Base-by-base conservation (phyloP, 805 yeast species). In the Yarrowia sp. region DNA sequence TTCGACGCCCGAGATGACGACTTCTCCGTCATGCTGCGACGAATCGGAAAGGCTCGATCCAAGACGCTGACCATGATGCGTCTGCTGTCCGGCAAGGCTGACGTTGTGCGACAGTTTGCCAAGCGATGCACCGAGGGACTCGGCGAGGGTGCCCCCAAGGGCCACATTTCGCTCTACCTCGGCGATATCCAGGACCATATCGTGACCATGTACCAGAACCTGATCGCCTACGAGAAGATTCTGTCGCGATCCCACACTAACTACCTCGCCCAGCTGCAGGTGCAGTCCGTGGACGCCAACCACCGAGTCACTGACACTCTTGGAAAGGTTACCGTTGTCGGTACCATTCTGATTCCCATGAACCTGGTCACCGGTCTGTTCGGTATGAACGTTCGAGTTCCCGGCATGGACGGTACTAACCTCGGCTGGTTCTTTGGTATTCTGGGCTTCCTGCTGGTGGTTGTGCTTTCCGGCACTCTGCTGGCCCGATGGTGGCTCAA, bases 181-280 rank as follows among this genome's bases (percentile, higher is more conserved):
- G 97, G 97, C 62, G 98, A 92, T 83, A 92, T 92, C 70, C 97
- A 91, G 76, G 97, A 92, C 80, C 98, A 92, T 81, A 88, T 93
- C 69, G 86, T 92, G 63, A 93, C 98, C 14, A 93, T 93, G 97
- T 88, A 84, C 74, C 97, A 91, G 76, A 92, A 90, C 70, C 80
- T 93, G 71, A 74, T 86, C 41, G 89, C 96, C 3, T 93, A 90
- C 71, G 99, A 93, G 72, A 92, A 92, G 80, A 93, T 93, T 69
- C 87, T 93, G 71, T 85, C 96, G 46, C 82, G 97, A 68, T 87
- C 96, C 1, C 97, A 93, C 72, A 81, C 96, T 16, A 93, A 92
- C 70, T 93, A 93, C 73, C 78, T 93, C 71, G 97, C 97, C 0
- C 97, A 91, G 70, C 78, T 93, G 67, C 97, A 92, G 75, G 97